Evolutionary conservation across 768 basidiomycete genomes (phyloP).

Genomic region (Tylopilus plumbeoviolaceoides): DNA sequence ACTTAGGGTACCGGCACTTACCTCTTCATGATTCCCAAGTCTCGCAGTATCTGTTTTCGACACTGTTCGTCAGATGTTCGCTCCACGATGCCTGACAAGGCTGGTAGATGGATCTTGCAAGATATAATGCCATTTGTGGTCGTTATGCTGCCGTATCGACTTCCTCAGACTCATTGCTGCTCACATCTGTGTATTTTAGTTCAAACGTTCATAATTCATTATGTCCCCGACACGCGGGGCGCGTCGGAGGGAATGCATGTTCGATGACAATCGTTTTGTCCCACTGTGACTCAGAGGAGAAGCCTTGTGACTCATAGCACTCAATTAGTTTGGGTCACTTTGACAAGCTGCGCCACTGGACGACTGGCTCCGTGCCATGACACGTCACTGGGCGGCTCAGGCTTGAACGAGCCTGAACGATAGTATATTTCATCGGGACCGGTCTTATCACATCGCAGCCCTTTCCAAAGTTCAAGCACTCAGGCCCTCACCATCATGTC

Average conservation of each 20-base stretch:
- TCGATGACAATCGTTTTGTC: too few species aligned
- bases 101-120: neutral
- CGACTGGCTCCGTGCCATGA: too few species aligned
- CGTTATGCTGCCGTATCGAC: neutral
- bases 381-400: too few species aligned
- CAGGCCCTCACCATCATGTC: neutral
- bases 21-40: slow-evolving; percentile 86
- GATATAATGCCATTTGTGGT: neutral
- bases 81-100: slow-evolving; percentile 33
- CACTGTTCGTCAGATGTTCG: slow-evolving; percentile 76
- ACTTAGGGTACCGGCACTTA: slow-evolving; percentile 79
- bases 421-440: too few species aligned
- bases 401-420: too few species aligned
- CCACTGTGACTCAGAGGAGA: too few species aligned
- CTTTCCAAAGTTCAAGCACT: too few species aligned
- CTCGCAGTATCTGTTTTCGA: slow-evolving; percentile 87
- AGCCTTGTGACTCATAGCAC: too few species aligned
- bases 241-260: too few species aligned
- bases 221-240: neutral
- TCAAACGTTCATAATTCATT: neutral
- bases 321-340: too few species aligned
- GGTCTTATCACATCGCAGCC: too few species aligned
- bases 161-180: neutral
- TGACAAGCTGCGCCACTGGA: too few species aligned
- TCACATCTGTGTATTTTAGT: neutral